A percentile compares a stretch with the other conserved stretches of the same genome.
Evolutionary conservation across 2,329 filamentous ascomycete species (phyloP).

Genomic region (Orbilia javanica): DNA sequence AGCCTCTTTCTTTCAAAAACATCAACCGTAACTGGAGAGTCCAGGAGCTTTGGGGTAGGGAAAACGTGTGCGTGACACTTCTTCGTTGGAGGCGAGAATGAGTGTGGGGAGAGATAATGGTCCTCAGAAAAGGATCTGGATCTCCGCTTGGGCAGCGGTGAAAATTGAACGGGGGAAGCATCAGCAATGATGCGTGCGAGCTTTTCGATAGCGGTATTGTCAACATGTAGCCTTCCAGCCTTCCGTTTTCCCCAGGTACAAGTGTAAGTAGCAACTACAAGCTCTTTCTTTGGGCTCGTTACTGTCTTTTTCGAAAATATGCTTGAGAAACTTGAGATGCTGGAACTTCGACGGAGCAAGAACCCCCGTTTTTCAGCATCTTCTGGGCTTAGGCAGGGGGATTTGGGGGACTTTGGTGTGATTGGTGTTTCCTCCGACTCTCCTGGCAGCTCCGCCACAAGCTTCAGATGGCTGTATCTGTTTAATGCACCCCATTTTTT

Average conservation of each 20-base stretch:
- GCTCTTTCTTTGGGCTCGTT: conserved; percentile 40
- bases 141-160: conserved; percentile 21
- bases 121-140: conserved; percentile 28
- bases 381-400: conserved; percentile 42
- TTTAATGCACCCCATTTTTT: conserved; percentile 59
- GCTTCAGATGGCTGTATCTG: conserved; percentile 61
- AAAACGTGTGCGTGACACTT: conserved; percentile 51
- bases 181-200: conserved; percentile 33
- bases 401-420: conserved; percentile 8
- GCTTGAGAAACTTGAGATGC: conserved; percentile 59
- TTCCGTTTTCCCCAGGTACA: conserved; percentile 59
- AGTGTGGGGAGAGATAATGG: conserved; percentile 33
- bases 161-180: conserved; percentile 29
- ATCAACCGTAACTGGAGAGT: conserved; percentile 35
- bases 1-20: conserved; percentile 46
- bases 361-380: conserved; percentile 44
- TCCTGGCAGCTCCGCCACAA: conserved; percentile 59
- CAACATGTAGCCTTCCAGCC: conserved; percentile 59
- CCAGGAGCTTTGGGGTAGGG: conserved; percentile 31
- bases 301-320: conserved; percentile 55
- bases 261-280: conserved; percentile 61
- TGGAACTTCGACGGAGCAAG: conserved; percentile 49
- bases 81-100: conserved; percentile 34
- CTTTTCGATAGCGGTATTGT: conserved; percentile 56
- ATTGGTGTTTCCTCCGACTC: conserved; percentile 21